Evolutionary conservation across 2,329 filamentous ascomycete species (phyloP), one percentile per base, ranked within the genome.

Genomic region (Sclerotinia minor): DNA sequence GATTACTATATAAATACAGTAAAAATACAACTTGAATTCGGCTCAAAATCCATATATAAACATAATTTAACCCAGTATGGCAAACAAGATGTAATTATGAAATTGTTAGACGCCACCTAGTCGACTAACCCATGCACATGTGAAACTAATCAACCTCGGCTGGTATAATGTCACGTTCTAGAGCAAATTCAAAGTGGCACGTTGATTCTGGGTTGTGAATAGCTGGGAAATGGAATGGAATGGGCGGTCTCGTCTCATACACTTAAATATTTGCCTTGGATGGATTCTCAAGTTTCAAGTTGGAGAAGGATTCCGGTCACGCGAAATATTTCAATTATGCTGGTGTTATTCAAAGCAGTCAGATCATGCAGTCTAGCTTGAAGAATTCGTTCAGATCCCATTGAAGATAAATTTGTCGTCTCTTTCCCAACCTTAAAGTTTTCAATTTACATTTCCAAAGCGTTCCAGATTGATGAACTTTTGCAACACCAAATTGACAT

Each of bases 81-180:
- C 29, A 55, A 38, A 55, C 53, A n/a, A 38, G 15, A 45, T 29
- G 11, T 9, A n/a, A n/a, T n/a, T n/a, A n/a, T n/a, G 24, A 21
- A 32, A 47, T 32, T 47, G 26, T 41, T 19, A 29, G n/a, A 32
- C 19, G 44, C 57, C 19, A 35, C 57, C 32, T 8, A 17, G 9
- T 45, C 44, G 38, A 59, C 24, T 45, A 11, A 29, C 26, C 41
- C n/a, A n/a, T 29, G 19, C 57, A 21, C 38, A 32, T 59, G 41
- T 24, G 19, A 45, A 41, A 26, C 41, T 59, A 59, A 21, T 59
- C 5, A 45, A 59, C 57, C 57, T 45, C 57, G 38, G 57, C 24
- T 59, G 57, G 29, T 45, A 3, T 19, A 45, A 44, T 17, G 41
- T 59, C 57, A 32, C 19, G 44, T 13, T 21, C 9, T 29, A 15